Percentiles rank a stretch among this genome's conserved stretches.
These are phyloP conservation scores for Rhinocladiella similis DNA, from an alignment of 2,329 filamentous ascomycete genomes.

Conservation along the genomic window DNA sequence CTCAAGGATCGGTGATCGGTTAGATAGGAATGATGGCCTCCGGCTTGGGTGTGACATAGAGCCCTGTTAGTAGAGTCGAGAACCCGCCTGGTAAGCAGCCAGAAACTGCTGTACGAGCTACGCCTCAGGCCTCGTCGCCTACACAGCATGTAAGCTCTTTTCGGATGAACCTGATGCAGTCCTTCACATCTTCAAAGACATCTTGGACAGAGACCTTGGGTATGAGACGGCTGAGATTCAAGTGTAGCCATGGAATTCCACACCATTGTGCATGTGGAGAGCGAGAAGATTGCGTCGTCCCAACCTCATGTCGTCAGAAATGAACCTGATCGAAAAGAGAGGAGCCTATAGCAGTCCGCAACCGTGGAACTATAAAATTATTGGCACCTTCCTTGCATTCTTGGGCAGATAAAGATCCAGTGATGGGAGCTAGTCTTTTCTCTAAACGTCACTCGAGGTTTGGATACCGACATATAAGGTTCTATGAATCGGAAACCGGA, in stretches of 20 bases:
- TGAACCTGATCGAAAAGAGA: neutral
- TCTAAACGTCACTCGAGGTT: no score
- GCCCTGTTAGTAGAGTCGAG: neutral
- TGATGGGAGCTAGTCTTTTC: no score
- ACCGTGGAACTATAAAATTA: slow-evolving; percentile 6
- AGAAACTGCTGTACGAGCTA: slow-evolving; percentile 2
- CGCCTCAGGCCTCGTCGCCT: neutral
- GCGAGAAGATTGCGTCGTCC: neutral
- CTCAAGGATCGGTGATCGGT: neutral
- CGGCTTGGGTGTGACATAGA: neutral
- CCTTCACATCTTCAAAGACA: neutral
- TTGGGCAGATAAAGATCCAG: slow-evolving; percentile 6
- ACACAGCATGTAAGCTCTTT: neutral
- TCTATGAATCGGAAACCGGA: no score
- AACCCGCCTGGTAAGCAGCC: slow-evolving; percentile 1
- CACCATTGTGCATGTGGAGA: neutral
- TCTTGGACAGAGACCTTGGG: neutral
- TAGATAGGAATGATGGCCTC: neutral
- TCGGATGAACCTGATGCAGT: slow-evolving; percentile 6
- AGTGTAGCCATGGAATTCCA: neutral
- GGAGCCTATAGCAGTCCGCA: slow-evolving; percentile 1
- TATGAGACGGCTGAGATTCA: slow-evolving; percentile 1
- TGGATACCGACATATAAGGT: no score
- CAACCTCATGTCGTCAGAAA: neutral
- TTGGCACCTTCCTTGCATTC: slow-evolving; percentile 1